A percentile compares a stretch with the other conserved stretches of the same genome.
Evolutionary conservation across 1,284 basidiomycete species (phyloP).

Genomic region (Marasmius tenuissimus): DNA sequence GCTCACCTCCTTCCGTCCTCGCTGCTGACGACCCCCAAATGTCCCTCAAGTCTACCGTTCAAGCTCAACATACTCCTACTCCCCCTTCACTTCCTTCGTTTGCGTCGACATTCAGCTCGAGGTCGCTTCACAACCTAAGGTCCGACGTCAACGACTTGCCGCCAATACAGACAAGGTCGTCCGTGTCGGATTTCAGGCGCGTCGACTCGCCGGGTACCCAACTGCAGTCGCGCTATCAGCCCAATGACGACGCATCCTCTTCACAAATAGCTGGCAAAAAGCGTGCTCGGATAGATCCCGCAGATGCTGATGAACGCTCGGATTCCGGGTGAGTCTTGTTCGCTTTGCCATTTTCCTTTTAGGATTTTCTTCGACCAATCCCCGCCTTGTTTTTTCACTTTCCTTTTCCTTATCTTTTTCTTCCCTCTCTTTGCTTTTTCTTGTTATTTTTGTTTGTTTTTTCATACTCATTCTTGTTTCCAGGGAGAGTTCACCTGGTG

Average conservation of each 20-base stretch:
- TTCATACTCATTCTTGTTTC: conserved; percentile 9
- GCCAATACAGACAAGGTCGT: conserved; percentile 53
- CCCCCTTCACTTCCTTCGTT: conserved; percentile 74
- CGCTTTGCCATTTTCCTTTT: conserved; percentile 4
- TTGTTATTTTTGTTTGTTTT: conserved; percentile 14
- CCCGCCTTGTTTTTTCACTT: no score
- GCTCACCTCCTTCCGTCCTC: not conserved
- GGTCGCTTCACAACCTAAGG: conserved; percentile 48
- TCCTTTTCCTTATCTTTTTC: conserved; percentile 1
- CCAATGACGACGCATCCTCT: conserved; percentile 25
- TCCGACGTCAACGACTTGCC: conserved; percentile 52
- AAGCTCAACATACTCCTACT: conserved; percentile 25
- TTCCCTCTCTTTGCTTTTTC: conserved; percentile 23
- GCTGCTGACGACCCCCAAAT: conserved; percentile 7
- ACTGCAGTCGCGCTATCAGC: conserved; percentile 28
- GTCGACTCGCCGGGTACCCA: conserved; percentile 32
- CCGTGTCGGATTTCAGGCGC: conserved; percentile 28
- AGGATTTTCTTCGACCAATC: not conserved
- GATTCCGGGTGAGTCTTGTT: conserved; percentile 40
- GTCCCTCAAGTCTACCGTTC: conserved; percentile 36
- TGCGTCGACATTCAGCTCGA: conserved; percentile 64
- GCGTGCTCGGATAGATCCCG: conserved; percentile 41
- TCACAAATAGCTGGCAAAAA: conserved; percentile 36
- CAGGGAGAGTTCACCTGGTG: conserved; percentile 44
- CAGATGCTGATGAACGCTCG: conserved; percentile 34